Evolutionary conservation across 116 monocot genomes (phyloP).

Genomic region (Papilionanthe hybrid): DNA sequence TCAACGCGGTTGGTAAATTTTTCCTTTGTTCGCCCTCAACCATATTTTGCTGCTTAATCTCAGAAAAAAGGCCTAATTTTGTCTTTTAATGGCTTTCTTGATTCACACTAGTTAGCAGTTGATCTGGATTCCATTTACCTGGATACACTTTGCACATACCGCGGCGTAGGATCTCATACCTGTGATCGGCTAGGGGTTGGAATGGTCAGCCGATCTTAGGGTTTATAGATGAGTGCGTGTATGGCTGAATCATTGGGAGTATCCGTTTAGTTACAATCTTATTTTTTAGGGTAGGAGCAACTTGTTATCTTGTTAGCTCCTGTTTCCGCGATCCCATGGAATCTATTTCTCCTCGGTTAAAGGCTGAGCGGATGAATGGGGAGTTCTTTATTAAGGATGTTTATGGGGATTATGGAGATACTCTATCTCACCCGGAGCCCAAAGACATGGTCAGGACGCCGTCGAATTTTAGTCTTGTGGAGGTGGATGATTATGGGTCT

Average conservation of each 20-base stretch:
- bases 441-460: constrained; percentile 23
- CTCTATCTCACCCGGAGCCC: constrained; percentile 7
- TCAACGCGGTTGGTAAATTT: not conserved
- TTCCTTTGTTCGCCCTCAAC: not conserved
- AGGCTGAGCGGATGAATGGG: constrained; percentile 84
- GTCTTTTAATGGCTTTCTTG: not conserved
- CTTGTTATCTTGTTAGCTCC: not conserved
- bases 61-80: too few relatives aligned
- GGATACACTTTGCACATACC: too few relatives aligned
- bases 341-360: constrained; percentile 18
- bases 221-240: not conserved
- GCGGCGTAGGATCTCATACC: not conserved
- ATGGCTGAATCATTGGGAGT: not conserved
- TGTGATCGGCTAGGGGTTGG: constrained; percentile 2
- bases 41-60: too few relatives aligned
- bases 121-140: not conserved
- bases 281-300: not conserved
- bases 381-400: constrained; percentile 96
- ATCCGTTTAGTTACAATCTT: not conserved
- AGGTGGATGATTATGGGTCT: constrained; percentile 6
- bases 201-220: not conserved
- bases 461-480: constrained; percentile 35
- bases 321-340: constrained; percentile 20
- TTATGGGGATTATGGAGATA: constrained; percentile 39
- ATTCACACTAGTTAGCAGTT: not conserved